Base-by-base conservation (phyloP, 805 yeast genomes). In the Naumovozyma baii region DNA sequence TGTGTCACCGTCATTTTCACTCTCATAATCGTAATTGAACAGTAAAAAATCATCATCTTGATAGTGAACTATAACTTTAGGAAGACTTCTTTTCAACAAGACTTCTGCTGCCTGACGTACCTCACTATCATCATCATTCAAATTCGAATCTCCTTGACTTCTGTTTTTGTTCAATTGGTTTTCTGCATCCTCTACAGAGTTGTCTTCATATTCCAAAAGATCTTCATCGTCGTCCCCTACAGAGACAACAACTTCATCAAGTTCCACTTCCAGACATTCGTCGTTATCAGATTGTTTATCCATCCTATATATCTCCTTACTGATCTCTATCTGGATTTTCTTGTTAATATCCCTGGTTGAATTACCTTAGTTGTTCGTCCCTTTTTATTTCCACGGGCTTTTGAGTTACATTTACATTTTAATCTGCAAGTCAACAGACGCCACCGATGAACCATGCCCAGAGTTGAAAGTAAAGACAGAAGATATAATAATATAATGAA, bases 1-100 rank as follows among this genome's bases (percentile, higher is more conserved):
- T 7, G 36, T 39, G 28, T 39, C 38, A 3, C 44, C 47, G 14
- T 42, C 49, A 9, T 44, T 41, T 13, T 16, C 37, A n/a, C 15
- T 9, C 4, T 34, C 14, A 10, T 41, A 44, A 9, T 49, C 49
- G 17, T 45, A 45, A 26, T 49, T 50, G 41, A 57, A 57, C 14
- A 59, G 34, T 18, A 51, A 33, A 31, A 53, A 55, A 2, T 39
- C 34, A n/a, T 51, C 55, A 7, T 45, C 47, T 20, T 45, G 45
- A 41, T 49, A 53, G 4, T 46, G 35, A 3, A 57, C 43, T 2
- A 44, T 25, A 5, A 54, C 45, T 26, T 47, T 49, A 2, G 56
- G 52, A 5, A 49, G 26, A 12, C 33, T 19, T 16, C 43, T 42
- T 14, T 38, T 45, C 39, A 55, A 30, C 18, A 58, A 41, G 9